Evolutionary conservation across 768 basidiomycete genomes (phyloP).

Genomic region (Amanita thiersii): DNA sequence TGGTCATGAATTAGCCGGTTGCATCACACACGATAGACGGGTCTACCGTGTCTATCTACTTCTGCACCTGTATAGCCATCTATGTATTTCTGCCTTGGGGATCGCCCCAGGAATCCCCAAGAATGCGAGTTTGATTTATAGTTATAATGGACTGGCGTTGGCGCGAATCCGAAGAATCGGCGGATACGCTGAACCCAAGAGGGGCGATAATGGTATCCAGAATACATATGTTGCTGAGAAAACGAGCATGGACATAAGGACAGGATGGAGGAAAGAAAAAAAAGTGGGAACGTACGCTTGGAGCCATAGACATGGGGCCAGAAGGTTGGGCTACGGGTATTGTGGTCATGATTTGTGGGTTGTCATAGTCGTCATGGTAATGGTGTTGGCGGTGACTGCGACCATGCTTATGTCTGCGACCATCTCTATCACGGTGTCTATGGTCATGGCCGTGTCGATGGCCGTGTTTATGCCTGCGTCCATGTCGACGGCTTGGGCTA

Average conservation of each 20-base stretch:
- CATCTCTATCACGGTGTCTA: slow-evolving; percentile 11
- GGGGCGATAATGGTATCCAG: slow-evolving; percentile 16
- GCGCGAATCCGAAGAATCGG: slow-evolving; percentile 46
- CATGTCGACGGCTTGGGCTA: background rate
- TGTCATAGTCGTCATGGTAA: slow-evolving; percentile 17
- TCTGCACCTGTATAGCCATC: slow-evolving; percentile 41
- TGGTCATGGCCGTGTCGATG: slow-evolving; percentile 14
- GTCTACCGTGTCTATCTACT: slow-evolving; percentile 50
- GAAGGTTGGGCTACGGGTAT: slow-evolving; percentile 17
- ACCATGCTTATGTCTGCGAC: slow-evolving; percentile 16
- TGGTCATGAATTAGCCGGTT: background rate
- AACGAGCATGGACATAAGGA: background rate
- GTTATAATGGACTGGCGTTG: slow-evolving; percentile 31
- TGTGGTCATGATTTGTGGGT: slow-evolving; percentile 17
- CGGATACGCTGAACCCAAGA: slow-evolving; percentile 39
- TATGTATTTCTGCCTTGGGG: slow-evolving; percentile 38
- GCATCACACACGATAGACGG: slow-evolving; percentile 37
- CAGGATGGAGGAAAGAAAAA: background rate
- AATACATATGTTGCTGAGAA: background rate
- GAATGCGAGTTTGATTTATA: slow-evolving; percentile 27
- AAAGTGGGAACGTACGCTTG: background rate
- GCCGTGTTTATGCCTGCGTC: slow-evolving; percentile 14
- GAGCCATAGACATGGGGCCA: slow-evolving; percentile 15
- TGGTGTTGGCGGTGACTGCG: slow-evolving; percentile 20
- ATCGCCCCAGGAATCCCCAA: slow-evolving; percentile 52